phyloP scores from a whole-genome alignment of 768 basidiomycete genomes.

The Leucocoprinus birnbaumii region DNA sequence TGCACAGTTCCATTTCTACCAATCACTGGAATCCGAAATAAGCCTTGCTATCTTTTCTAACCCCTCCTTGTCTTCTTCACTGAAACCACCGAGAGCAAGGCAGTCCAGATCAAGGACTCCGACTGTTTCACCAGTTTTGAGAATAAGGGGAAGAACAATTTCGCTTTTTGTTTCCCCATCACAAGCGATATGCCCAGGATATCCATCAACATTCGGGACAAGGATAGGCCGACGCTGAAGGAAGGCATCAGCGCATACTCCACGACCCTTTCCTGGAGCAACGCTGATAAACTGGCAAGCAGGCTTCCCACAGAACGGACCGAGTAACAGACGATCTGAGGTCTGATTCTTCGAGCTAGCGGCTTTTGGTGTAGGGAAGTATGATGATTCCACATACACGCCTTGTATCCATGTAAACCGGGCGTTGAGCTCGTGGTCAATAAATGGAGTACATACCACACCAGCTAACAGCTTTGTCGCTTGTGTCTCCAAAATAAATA shows the following conservation, averaged over 20 bases:
- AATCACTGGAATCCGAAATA: constrained; percentile 61
- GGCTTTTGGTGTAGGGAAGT: constrained; percentile 52
- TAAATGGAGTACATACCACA: constrained; percentile 60
- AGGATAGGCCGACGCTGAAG: constrained; percentile 51
- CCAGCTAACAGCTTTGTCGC: constrained; percentile 84
- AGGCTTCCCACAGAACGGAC: constrained; percentile 88
- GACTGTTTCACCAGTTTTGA: constrained; percentile 31
- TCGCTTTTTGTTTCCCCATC: constrained; percentile 90
- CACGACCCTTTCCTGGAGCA: constrained; percentile 50
- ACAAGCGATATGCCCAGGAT: constrained; percentile 94
- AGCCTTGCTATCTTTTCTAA: constrained; percentile 69
- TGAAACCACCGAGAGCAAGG: constrained; percentile 65
- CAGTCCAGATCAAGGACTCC: constrained; percentile 89
- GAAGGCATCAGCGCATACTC: constrained; percentile 86
- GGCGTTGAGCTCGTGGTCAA: background rate
- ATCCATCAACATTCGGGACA: constrained; percentile 75
- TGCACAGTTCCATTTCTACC: constrained; percentile 37
- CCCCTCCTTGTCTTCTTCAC: constrained; percentile 74
- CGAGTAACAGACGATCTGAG: constrained; percentile 53
- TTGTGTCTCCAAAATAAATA: constrained; percentile 56
- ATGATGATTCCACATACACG: constrained; percentile 73
- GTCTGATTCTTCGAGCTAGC: constrained; percentile 12
- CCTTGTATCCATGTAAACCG: constrained; percentile 41
- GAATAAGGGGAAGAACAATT: constrained; percentile 77
- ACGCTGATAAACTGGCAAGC: constrained; percentile 84